Conservation (phyloP, 805 yeast species). For the Suhomyces tanzawaensis region DNA sequence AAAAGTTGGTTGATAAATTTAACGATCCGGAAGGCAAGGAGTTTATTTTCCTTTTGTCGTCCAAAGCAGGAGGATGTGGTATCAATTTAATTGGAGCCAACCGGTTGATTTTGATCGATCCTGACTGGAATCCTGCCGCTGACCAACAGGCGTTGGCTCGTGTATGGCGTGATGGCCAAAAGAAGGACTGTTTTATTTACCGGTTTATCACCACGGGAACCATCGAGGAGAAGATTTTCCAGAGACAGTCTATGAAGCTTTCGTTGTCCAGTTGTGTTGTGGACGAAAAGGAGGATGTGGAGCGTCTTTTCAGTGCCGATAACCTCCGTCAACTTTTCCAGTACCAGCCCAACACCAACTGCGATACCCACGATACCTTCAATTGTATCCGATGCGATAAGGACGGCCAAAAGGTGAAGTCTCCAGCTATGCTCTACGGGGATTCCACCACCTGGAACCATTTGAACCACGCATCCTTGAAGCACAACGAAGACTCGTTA, state of each 20-base stretch:
- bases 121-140: conserved; percentile 98
- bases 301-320: conserved; percentile 83
- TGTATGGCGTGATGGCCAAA: conserved; percentile 99
- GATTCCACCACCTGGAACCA: conserved; percentile 99
- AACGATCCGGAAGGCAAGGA: conserved; percentile 88
- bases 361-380: conserved; percentile 92
- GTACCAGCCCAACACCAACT: conserved; percentile 61
- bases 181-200: conserved; percentile 93
- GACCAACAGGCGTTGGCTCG: conserved; percentile 97
- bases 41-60: conserved; percentile 83
- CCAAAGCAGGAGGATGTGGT: conserved; percentile 99
- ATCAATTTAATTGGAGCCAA: conserved; percentile 96
- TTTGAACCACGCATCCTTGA: conserved; percentile 59
- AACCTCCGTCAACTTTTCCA: conserved; percentile 72
- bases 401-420: conserved; percentile 53
- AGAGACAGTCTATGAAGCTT: conserved; percentile 91
- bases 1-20: conserved; percentile 85
- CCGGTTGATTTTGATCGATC: conserved; percentile 79
- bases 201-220: conserved; percentile 93
- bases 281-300: conserved; percentile 94
- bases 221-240: conserved; percentile 94
- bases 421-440: conserved; percentile 92
- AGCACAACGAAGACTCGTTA: conserved; percentile 69
- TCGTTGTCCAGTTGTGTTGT: conserved; percentile 94
- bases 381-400: conserved; percentile 75